Base-by-base conservation (phyloP, 805 yeast species). In the Kazachstania africana region DNA sequence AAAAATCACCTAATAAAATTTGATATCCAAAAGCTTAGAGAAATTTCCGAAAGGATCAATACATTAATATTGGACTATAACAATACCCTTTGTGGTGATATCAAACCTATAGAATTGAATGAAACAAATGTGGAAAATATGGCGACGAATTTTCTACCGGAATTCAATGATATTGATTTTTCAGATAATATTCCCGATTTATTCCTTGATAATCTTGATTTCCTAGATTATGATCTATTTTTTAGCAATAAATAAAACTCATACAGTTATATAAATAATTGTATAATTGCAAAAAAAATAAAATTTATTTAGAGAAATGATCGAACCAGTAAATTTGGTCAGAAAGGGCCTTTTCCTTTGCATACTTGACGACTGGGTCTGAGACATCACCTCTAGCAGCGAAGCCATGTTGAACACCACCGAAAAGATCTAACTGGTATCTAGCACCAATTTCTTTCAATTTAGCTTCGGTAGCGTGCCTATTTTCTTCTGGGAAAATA, bases 371-470 rank as follows among this genome's bases (percentile, higher is more conserved):
- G 21, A 44, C 51, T 15, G 78, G 77, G 36, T 61, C 59, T 8
- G 59, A 38, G 21, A 67, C 39, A 50, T 85, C 94, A 35, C 93
- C 94, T 59, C 81, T 78, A 26, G 70, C 75, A 14, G 94, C 72
- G 53, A 64, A 87, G 1, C 95, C 96, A 53, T 87, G 96, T 3
- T 51, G 16, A 16, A 70, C 77, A 34, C 78, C 78, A 20, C 77
- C 52, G 53, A 70, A 78, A 27, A 81, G 48, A 36, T 75, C 71
- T 16, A 78, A 44, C 56, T 71, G 75, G 60, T 70, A 85, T 26
- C 62, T 62, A 24, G 71, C 71, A 34, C 64, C 66, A 33, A 65
- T 65, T 40, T 68, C 69, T 36, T 57, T 57, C 45, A 79, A 67
- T 43, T 66, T 68, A 8, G 57, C 70, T 55, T 75, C 83, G 17